Base-by-base conservation (phyloP, 1,284 basidiomycete species). In the Malassezia nana region DNA sequence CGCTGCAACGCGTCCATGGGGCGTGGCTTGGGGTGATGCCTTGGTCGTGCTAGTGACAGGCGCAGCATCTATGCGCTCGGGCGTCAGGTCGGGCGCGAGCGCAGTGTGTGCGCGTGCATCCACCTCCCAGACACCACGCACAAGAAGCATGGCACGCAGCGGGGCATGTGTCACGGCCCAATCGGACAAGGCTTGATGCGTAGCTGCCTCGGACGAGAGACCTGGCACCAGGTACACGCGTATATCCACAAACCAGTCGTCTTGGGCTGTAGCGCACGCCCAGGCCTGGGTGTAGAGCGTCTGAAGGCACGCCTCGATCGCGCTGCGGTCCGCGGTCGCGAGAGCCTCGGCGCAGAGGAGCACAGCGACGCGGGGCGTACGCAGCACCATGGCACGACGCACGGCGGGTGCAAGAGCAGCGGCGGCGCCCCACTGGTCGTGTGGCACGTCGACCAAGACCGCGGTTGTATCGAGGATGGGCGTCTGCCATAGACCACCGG, bases 271-370 rank as follows among this genome's bases (percentile, higher is more conserved):
- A 4, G 69, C 71, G 9, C 59, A 57, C 25, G 44, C 59, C 69
- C 69, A 72, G 2, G 64, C 67, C 41, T 59, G 49, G 4, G 66
- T 63, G 40, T 74, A 74, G 6, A 59, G 49, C 51, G 60, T 60
- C 43, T 69, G 64, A 30, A 72, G 62, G 35, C 69, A 64, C 6
- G 46, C 45, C 50, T 72, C 67, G 41, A 67, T 51, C 33, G 60
- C 50, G 22, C 60, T 57, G 39, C 67, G 66, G 45, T 38, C 35
- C 4, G 31, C 31, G 31, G 10, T n/a, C 13, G 26, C n/a, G 15
- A 16, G 16, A 12, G 31, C 29, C 7, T 24, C 29, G 13, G 29
- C 33, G 6, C 24, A 55, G 22, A 46, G 33, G n/a, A 55, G 46
- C 4, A 55, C 24, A 7, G 41, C 32, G 5, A 50, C n/a, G 7